Percentiles rank a stretch among this genome's conserved stretches.
These are phyloP conservation scores for Phytopythium montanum DNA, from an alignment of 352 stramenopile genomes.

Conservation along the genomic window DNA sequence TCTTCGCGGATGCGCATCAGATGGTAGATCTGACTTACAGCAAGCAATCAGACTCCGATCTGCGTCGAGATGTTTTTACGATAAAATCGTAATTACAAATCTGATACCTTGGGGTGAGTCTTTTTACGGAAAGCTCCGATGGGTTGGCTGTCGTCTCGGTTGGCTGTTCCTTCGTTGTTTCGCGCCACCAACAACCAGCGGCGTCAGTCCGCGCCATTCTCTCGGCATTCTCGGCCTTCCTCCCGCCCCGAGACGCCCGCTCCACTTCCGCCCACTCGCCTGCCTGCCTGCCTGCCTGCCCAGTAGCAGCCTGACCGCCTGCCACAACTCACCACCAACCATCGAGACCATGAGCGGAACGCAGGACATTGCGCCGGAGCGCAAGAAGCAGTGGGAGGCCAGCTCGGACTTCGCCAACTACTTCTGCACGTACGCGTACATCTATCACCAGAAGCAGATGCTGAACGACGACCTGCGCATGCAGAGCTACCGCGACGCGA, in stretches of 20 bases:
- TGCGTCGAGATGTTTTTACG: too few species aligned
- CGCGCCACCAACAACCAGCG: too few species aligned
- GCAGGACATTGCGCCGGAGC: slow-evolving; percentile 59
- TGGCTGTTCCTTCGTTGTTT: too few species aligned
- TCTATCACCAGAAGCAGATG: slow-evolving; percentile 98
- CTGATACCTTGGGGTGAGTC: too few species aligned
- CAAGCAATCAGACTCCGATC: too few species aligned
- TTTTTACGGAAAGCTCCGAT: too few species aligned
- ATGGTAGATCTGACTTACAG: too few species aligned
- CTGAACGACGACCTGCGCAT: slow-evolving; percentile 99
- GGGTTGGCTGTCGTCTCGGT: too few species aligned
- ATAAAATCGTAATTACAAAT: background rate
- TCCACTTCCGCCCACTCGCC: too few species aligned
- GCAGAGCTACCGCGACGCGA: slow-evolving; percentile 97
- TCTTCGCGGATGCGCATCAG: background rate
- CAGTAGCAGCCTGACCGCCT: background rate
- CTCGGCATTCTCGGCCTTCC: too few species aligned
- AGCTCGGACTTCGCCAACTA: slow-evolving; percentile 90
- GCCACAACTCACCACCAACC: background rate
- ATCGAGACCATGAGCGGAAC: slow-evolving; percentile 15
- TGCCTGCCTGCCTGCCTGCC: too few species aligned
- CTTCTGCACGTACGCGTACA: slow-evolving; percentile 89
- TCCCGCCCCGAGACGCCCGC: background rate
- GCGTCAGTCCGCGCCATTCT: too few species aligned
- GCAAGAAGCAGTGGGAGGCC: slow-evolving; percentile 81